phyloP scores from a whole-genome alignment of 768 basidiomycete genomes.

The Leccinum boreale region DNA sequence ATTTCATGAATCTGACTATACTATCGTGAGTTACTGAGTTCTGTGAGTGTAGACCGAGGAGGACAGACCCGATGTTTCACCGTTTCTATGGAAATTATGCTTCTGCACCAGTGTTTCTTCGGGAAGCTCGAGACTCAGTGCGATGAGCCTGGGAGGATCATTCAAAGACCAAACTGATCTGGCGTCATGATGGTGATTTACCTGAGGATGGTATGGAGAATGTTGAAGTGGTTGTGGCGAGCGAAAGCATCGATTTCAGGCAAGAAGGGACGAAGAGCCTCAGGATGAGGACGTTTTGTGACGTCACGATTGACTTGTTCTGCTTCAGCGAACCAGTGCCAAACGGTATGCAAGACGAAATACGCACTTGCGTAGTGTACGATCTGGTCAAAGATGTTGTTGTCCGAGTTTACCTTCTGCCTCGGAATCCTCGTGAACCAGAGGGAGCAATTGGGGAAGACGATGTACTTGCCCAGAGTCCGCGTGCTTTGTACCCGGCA shows the following conservation, averaged over 20 bases:
- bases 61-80: slow-evolving; percentile 37
- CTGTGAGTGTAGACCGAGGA: neutral
- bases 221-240: slow-evolving; percentile 47
- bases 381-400: slow-evolving; percentile 52
- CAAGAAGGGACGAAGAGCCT: slow-evolving; percentile 44
- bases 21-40: neutral
- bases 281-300: slow-evolving; percentile 44
- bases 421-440: neutral
- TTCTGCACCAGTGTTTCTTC: slow-evolving; percentile 49
- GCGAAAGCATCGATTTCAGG: slow-evolving; percentile 51
- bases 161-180: neutral
- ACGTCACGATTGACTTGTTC: slow-evolving; percentile 46
- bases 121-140: slow-evolving; percentile 49
- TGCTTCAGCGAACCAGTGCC: neutral
- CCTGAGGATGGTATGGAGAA: slow-evolving; percentile 49
- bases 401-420: slow-evolving; percentile 48
- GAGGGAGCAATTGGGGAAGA: neutral
- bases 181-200: slow-evolving; percentile 6
- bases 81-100: slow-evolving; percentile 40
- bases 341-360: neutral
- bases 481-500: slow-evolving; percentile 47
- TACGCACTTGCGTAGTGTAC: slow-evolving; percentile 57
- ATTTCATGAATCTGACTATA: slow-evolving; percentile 62
- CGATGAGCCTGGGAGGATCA: slow-evolving; percentile 38
- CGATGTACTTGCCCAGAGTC: neutral